These are phyloP conservation scores for Rhodotorula sp. DNA, from an alignment of 1,284 basidiomycete species.

Conservation along the genomic window DNA sequence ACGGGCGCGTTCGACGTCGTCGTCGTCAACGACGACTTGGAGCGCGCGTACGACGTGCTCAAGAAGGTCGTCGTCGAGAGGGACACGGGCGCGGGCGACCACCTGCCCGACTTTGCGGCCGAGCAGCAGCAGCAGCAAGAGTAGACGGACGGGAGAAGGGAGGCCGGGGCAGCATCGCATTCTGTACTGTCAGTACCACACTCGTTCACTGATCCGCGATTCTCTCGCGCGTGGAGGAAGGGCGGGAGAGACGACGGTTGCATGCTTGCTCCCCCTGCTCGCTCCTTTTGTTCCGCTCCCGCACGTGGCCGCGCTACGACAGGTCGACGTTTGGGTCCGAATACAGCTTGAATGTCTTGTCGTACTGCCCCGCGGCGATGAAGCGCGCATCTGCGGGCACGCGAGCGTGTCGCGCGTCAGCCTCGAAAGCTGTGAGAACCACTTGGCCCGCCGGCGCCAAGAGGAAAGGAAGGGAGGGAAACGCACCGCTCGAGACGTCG, in stretches of 20 bases:
- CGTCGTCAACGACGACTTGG: slow-evolving; percentile 89
- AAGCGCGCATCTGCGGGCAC: slow-evolving; percentile 68
- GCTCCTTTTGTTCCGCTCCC: not conserved
- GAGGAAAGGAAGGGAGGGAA: not conserved
- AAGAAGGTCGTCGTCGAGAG: slow-evolving; percentile 60
- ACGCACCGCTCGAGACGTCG: slow-evolving; percentile 64
- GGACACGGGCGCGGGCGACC: slow-evolving; percentile 18
- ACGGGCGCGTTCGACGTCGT: slow-evolving; percentile 76
- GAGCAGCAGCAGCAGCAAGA: slow-evolving; percentile 8
- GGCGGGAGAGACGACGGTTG: too few species aligned
- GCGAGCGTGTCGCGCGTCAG: not conserved
- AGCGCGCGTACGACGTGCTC: slow-evolving; percentile 70
- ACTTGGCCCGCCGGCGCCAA: too few species aligned
- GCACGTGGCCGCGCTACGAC: not conserved
- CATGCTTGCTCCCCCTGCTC: not conserved
- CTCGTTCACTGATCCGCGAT: too few species aligned
- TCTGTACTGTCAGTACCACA: not conserved
- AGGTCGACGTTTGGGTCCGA: slow-evolving; percentile 49
- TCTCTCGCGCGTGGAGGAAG: not conserved
- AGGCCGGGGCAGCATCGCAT: not conserved
- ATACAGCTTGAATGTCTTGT: slow-evolving; percentile 90
- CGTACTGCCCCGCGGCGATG: slow-evolving; percentile 86
- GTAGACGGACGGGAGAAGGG: not conserved
- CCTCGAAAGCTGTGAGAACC: too few species aligned
- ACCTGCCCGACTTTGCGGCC: slow-evolving; percentile 29